Conservation (phyloP, 495 filamentous ascomycete genomes). For the Aspergillus wentii region DNA sequence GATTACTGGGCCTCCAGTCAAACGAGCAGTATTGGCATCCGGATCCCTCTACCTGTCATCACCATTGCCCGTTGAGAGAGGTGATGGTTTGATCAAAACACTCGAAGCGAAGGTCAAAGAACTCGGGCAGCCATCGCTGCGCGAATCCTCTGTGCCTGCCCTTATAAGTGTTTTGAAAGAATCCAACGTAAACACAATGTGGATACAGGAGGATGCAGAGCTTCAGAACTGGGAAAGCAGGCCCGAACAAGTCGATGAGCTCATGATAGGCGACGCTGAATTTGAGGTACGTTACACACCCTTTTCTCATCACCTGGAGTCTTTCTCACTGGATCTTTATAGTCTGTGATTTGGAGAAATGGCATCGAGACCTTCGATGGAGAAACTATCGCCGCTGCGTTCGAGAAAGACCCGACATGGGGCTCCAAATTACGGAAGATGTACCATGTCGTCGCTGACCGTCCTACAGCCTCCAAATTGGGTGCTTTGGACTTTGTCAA, state of each 20-base stretch:
- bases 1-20: conserved; percentile 31
- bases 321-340: background rate
- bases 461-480: conserved; percentile 33
- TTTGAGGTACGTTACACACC: conserved; percentile 30
- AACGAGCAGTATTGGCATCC: conserved; percentile 31
- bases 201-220: conserved; percentile 33
- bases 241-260: conserved; percentile 29
- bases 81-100: conserved; percentile 20
- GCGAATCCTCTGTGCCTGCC: conserved; percentile 18
- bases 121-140: conserved; percentile 24
- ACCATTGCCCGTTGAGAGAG: conserved; percentile 26
- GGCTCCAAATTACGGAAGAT: conserved; percentile 28
- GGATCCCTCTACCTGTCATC: conserved; percentile 31
- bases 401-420: conserved; percentile 22
- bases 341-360: conserved; percentile 41
- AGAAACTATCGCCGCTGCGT: conserved; percentile 24
- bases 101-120: conserved; percentile 25
- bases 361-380: conserved; percentile 29
- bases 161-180: conserved; percentile 27
- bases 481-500: conserved; percentile 33
- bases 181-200: conserved; percentile 35
- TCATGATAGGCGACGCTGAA: conserved; percentile 38
- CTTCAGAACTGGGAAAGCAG: conserved; percentile 26
- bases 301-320: background rate
- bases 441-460: conserved; percentile 30